phyloP scores from a whole-genome alignment of 805 yeast genomes.

The Wickerhamiella parazyma region DNA sequence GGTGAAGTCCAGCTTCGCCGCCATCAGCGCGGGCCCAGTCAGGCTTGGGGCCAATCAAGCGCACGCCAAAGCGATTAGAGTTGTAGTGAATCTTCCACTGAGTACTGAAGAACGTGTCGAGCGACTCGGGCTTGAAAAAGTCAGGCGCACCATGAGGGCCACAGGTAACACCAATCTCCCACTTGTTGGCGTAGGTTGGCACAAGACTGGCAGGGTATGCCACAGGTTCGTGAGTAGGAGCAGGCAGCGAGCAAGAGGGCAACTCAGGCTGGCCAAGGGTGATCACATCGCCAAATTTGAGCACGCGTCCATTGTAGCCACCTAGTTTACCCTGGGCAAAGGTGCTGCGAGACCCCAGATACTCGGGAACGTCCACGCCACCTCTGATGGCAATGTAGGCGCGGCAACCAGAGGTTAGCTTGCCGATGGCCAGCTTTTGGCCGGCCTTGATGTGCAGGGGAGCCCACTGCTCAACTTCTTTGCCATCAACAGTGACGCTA shows the following conservation, averaged over 20 bases:
- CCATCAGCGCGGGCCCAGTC: constrained; percentile 94
- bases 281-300: constrained; percentile 84
- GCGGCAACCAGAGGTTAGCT: constrained; percentile 71
- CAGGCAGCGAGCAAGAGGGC: constrained; percentile 54
- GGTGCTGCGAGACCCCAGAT: constrained; percentile 91
- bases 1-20: constrained; percentile 96
- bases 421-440: constrained; percentile 68
- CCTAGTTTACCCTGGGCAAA: constrained; percentile 87
- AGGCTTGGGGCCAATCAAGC: constrained; percentile 91
- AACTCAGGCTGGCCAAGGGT: constrained; percentile 70
- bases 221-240: constrained; percentile 53
- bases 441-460: constrained; percentile 65
- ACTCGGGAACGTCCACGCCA: constrained; percentile 88
- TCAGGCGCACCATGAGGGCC: constrained; percentile 99
- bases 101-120: constrained; percentile 57
- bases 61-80: constrained; percentile 92
- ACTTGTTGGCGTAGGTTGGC: constrained; percentile 43
- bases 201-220: constrained; percentile 41
- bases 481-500: constrained; percentile 52
- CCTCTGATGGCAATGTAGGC: constrained; percentile 82
- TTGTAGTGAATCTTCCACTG: constrained; percentile 95
- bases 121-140: constrained; percentile 66
- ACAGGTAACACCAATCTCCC: constrained; percentile 87
- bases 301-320: constrained; percentile 84
- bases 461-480: constrained; percentile 45